phyloP scores from a whole-genome alignment of 148 eudicot species.

The Hydrangea macrophylla region DNA sequence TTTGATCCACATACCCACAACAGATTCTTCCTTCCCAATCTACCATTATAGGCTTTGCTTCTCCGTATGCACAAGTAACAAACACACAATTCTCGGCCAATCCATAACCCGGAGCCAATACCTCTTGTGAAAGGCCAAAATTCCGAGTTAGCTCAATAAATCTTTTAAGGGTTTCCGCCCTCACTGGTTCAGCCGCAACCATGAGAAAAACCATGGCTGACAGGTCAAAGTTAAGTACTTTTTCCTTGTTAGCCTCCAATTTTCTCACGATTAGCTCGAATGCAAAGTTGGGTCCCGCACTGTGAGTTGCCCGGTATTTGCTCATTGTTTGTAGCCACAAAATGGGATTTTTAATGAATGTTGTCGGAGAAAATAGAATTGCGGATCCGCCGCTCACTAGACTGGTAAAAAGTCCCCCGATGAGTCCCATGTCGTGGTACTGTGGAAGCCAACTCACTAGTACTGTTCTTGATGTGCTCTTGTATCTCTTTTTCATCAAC shows the following conservation, averaged over 20 bases:
- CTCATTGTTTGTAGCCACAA: background rate
- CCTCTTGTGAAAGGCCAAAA: background rate
- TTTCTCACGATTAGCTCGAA: background rate
- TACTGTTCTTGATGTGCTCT: background rate
- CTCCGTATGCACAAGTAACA: background rate
- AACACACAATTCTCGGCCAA: background rate
- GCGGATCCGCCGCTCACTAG: background rate
- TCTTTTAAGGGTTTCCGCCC: background rate
- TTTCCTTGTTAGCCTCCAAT: background rate
- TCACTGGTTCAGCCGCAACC: background rate
- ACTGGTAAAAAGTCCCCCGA: background rate
- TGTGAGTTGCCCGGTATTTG: background rate
- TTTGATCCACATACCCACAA: background rate
- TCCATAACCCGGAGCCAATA: background rate
- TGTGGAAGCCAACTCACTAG: background rate
- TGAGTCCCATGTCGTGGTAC: background rate
- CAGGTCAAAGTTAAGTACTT: background rate
- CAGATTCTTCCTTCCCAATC: background rate
- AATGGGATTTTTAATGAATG: background rate
- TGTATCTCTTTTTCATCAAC: background rate
- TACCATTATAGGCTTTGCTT: background rate
- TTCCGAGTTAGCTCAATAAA: background rate
- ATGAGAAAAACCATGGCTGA: background rate
- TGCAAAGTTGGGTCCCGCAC: constrained; percentile 1
- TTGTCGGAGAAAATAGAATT: background rate